phyloP scores from a whole-genome alignment of 2,329 filamentous ascomycete genomes.

The Aureobasidium sp. region DNA sequence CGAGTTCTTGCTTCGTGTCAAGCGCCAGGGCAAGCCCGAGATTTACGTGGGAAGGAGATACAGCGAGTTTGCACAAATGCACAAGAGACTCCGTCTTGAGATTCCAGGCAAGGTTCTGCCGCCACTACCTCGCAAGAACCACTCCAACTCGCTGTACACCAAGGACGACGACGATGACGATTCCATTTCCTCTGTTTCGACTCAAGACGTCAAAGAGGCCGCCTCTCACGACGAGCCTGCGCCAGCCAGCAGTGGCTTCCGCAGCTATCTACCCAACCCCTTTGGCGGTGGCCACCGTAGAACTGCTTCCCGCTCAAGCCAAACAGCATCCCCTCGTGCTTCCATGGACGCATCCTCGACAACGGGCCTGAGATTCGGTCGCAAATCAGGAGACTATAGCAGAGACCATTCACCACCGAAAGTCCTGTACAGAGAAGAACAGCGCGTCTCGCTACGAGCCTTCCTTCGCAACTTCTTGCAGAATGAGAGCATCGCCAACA shows the following conservation, averaged over 20 bases:
- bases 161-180: conserved; percentile 58
- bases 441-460: conserved; percentile 83
- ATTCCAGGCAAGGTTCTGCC: conserved; percentile 86
- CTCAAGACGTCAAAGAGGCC: conserved; percentile 40
- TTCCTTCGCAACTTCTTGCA: conserved; percentile 82
- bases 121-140: conserved; percentile 86
- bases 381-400: conserved; percentile 19
- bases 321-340: conserved; percentile 25
- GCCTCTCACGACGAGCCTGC: conserved; percentile 8
- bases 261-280: conserved; percentile 34
- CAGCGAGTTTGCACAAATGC: conserved; percentile 75
- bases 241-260: conserved; percentile 29
- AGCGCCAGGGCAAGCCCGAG: conserved; percentile 67
- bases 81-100: conserved; percentile 73
- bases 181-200: conserved; percentile 75
- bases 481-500: conserved; percentile 75
- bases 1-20: conserved; percentile 87
- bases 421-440: conserved; percentile 75
- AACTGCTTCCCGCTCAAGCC: conserved; percentile 18
- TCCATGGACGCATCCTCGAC: conserved; percentile 26
- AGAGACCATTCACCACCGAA: conserved; percentile 22
- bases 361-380: conserved; percentile 18
- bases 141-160: conserved; percentile 59
- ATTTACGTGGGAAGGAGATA: conserved; percentile 79
- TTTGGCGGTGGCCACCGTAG: conserved; percentile 18